A percentile compares a stretch with the other conserved stretches of the same genome.
phyloP scores from a whole-genome alignment of 2,329 filamentous ascomycete species.

The Zopfia rhizophila region DNA sequence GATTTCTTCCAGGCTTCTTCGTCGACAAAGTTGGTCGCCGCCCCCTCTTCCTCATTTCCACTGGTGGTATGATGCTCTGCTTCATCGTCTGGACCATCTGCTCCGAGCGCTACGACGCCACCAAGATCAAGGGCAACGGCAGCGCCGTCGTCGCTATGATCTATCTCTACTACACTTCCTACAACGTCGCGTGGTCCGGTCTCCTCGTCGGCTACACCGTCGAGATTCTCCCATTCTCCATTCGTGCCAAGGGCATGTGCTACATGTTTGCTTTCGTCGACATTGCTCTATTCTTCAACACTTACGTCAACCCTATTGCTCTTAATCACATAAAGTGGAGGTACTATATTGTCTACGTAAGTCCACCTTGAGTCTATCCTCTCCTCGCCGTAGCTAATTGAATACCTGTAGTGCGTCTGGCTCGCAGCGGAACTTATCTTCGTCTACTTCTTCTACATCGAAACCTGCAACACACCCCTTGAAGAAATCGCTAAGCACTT shows the following conservation, averaged over 20 bases:
- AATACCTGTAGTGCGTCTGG: constrained; percentile 34
- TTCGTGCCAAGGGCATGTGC: constrained; percentile 58
- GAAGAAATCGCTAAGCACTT: constrained; percentile 38
- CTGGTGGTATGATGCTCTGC: constrained; percentile 50
- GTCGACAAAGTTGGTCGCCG: constrained; percentile 49
- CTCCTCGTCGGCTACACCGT: constrained; percentile 57
- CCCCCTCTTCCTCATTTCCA: constrained; percentile 50
- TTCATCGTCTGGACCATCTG: constrained; percentile 55
- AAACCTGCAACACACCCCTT: constrained; percentile 36
- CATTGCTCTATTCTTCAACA: constrained; percentile 57
- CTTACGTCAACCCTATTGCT: constrained; percentile 57
- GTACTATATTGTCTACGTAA: constrained; percentile 57
- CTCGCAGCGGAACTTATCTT: constrained; percentile 43
- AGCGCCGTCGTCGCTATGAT: constrained; percentile 42
- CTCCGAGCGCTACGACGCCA: constrained; percentile 29
- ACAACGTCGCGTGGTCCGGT: constrained; percentile 32
- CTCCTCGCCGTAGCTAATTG: constrained; percentile 34
- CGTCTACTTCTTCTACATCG: constrained; percentile 41
- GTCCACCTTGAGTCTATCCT: constrained; percentile 34
- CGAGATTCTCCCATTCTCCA: constrained; percentile 60
- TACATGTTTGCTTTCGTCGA: constrained; percentile 59
- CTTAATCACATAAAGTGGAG: constrained; percentile 53
- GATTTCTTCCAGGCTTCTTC: constrained; percentile 39
- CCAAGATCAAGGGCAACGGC: constrained; percentile 32
- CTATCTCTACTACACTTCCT: constrained; percentile 26